phyloP scores from a whole-genome alignment of 768 basidiomycete genomes.

The Lactarius indigo region DNA sequence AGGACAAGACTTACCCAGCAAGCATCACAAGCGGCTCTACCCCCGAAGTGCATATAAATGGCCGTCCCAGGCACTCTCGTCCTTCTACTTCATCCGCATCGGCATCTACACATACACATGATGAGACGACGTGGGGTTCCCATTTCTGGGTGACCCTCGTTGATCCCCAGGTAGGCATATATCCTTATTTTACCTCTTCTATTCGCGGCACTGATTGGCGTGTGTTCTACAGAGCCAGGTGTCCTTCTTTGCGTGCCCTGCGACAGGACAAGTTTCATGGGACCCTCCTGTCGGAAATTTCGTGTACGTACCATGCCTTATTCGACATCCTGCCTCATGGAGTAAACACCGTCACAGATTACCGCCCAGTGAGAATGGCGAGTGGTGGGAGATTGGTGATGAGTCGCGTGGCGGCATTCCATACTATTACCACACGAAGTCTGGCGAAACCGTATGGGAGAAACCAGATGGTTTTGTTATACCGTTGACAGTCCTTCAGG shows the following conservation, averaged over 20 bases:
- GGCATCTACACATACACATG: slow-evolving; percentile 5
- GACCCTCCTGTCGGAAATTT: slow-evolving; percentile 87
- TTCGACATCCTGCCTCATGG: slow-evolving; percentile 14
- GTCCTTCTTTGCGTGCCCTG: slow-evolving; percentile 90
- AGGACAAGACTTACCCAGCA: slow-evolving; percentile 6
- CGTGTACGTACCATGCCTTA: slow-evolving; percentile 51
- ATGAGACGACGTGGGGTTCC: slow-evolving; percentile 62
- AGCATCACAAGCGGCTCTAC: slow-evolving; percentile 15
- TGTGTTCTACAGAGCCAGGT: slow-evolving; percentile 46
- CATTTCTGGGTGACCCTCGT: slow-evolving; percentile 94
- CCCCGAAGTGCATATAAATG: slow-evolving; percentile 32
- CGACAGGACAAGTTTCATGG: slow-evolving; percentile 91
- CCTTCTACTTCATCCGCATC: slow-evolving; percentile 17
- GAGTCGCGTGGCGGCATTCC: slow-evolving; percentile 77
- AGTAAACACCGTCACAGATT: slow-evolving; percentile 43
- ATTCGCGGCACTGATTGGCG: slow-evolving; percentile 24
- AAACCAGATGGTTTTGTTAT: slow-evolving; percentile 88
- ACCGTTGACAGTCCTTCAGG: slow-evolving; percentile 85
- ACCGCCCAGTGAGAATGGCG: slow-evolving; percentile 79
- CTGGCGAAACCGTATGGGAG: slow-evolving; percentile 90
- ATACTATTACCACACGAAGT: slow-evolving; percentile 94
- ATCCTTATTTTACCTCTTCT: slow-evolving; percentile 10
- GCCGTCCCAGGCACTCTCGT: slow-evolving; percentile 23
- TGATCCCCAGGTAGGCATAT: slow-evolving; percentile 74
- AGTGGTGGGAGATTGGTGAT: slow-evolving; percentile 95